Evolutionary conservation across 2,329 filamentous ascomycete genomes (phyloP).

Genomic region (Nigrograna mackinnonii): DNA sequence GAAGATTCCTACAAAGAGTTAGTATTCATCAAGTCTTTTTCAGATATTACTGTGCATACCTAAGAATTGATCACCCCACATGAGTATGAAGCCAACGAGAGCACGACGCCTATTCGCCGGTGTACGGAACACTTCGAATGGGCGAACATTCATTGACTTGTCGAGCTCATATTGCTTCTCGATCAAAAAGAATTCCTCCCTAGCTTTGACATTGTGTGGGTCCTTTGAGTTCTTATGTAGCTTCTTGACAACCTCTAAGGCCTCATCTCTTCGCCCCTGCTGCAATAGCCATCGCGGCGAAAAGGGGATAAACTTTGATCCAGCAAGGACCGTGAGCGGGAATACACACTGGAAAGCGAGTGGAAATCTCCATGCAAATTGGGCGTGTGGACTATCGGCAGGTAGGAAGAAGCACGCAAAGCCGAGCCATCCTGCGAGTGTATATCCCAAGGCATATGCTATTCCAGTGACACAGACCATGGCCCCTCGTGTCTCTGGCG

Average conservation of each 20-base stretch:
- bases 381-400: conserved; percentile 26
- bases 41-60: too few relatives aligned
- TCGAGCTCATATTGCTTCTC: conserved; percentile 38
- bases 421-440: conserved; percentile 45
- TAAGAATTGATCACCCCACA: conserved; percentile 45
- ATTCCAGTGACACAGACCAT: conserved; percentile 39
- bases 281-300: conserved; percentile 51
- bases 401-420: conserved; percentile 45
- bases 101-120: conserved; percentile 44
- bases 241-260: conserved; percentile 42
- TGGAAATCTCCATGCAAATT: conserved; percentile 51
- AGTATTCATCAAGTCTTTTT: too few relatives aligned
- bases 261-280: conserved; percentile 46
- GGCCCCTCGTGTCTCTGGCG: conserved; percentile 44
- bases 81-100: conserved; percentile 45
- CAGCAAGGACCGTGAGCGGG: conserved; percentile 44
- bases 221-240: conserved; percentile 48
- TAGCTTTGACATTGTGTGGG: conserved; percentile 40
- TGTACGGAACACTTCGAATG: conserved; percentile 48
- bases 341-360: conserved; percentile 49
- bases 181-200: conserved; percentile 49
- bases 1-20: too few relatives aligned
- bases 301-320: conserved; percentile 43
- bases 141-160: conserved; percentile 18
- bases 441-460: conserved; percentile 48